A percentile compares a stretch with the other conserved stretches of the same genome.
Conservation (phyloP, 179 eudicot genomes). For the Beta macrorhiza region DNA sequence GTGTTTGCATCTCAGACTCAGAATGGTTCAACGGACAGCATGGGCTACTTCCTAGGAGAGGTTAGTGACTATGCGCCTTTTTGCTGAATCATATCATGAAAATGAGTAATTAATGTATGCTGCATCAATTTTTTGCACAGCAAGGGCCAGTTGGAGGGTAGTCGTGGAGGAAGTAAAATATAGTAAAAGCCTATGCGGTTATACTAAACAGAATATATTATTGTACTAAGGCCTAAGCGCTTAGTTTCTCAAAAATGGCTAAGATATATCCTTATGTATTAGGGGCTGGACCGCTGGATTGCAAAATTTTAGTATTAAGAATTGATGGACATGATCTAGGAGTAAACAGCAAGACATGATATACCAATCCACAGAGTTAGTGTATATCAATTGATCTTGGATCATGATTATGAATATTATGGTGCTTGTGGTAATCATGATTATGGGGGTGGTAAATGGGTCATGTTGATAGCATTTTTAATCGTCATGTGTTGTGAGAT, state of each 20-base stretch:
- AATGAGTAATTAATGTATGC: background rate
- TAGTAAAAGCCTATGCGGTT: background rate
- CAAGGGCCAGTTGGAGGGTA: background rate
- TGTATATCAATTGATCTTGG: too few species aligned
- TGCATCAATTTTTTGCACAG: background rate
- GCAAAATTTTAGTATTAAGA: background rate
- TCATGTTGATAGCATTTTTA: too few species aligned
- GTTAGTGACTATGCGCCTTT: conserved; percentile 34
- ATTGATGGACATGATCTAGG: background rate
- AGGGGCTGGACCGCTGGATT: background rate
- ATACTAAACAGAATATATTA: background rate
- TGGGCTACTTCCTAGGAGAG: conserved; percentile 85
- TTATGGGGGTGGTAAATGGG: too few species aligned
- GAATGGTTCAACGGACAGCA: conserved; percentile 63
- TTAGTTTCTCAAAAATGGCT: background rate
- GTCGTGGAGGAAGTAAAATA: background rate
- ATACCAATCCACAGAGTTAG: background rate
- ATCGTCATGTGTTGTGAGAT: too few species aligned
- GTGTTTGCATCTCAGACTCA: conserved; percentile 49
- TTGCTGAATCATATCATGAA: background rate
- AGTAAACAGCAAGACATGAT: background rate
- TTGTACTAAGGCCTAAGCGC: background rate
- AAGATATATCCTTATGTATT: background rate
- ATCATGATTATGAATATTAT: too few species aligned
- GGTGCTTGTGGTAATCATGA: too few species aligned